phyloP scores from a whole-genome alignment of 2,329 filamentous ascomycete genomes.

The Corniculantispora saksenae region DNA sequence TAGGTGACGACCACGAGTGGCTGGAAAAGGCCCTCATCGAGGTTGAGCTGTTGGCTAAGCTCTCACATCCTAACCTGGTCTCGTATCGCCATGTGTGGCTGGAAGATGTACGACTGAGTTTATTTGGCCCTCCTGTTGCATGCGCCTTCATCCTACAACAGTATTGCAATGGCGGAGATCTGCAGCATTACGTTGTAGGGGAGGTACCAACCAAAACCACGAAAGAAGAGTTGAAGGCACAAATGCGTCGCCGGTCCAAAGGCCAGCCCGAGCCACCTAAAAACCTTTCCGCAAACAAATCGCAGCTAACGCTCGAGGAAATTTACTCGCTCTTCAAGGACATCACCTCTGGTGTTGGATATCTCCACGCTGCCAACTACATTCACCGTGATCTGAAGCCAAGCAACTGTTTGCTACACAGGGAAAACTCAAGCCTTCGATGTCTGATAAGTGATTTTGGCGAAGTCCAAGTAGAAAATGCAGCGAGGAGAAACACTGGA shows the following conservation, averaged over 20 bases:
- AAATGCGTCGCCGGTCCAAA: constrained; percentile 78
- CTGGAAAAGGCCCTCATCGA: constrained; percentile 91
- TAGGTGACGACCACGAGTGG: constrained; percentile 93
- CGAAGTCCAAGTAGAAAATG: constrained; percentile 85
- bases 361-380: constrained; percentile 87
- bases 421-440: constrained; percentile 66
- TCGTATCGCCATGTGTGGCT: constrained; percentile 98
- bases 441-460: constrained; percentile 98
- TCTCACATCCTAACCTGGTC: constrained; percentile 93
- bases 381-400: constrained; percentile 96
- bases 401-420: constrained; percentile 88
- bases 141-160: constrained; percentile 97
- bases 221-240: constrained; percentile 85
- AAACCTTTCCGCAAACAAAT: constrained; percentile 44
- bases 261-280: constrained; percentile 67
- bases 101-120: constrained; percentile 80
- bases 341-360: constrained; percentile 86
- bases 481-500: constrained; percentile 82
- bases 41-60: constrained; percentile 86
- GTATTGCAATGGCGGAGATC: constrained; percentile 91
- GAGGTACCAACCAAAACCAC: constrained; percentile 63
- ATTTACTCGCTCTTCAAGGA: constrained; percentile 97
- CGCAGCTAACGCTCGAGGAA: constrained; percentile 72
- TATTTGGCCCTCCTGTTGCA: constrained; percentile 86
- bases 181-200: constrained; percentile 83